phyloP scores from a whole-genome alignment of 176 grass and related monocot genomes.

The Thinopyrum elongatum region DNA sequence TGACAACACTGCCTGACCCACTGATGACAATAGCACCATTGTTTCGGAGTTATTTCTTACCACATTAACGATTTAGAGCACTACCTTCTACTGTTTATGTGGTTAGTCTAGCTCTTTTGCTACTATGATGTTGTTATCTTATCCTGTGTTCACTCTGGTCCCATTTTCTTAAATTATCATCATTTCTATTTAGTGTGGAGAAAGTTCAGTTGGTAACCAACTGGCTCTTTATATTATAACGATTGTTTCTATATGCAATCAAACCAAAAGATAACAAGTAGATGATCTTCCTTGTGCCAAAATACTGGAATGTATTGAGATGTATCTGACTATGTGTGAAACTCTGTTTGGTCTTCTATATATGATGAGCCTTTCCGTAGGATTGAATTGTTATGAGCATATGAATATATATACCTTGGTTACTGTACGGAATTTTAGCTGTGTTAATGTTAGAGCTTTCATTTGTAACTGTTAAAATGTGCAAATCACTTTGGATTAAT shows the following conservation, averaged over 20 bases:
- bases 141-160: background rate
- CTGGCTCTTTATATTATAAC: background rate
- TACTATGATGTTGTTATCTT: background rate
- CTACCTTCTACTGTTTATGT: background rate
- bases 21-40: background rate
- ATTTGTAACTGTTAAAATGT: background rate
- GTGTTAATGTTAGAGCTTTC: background rate
- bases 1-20: background rate
- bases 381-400: background rate
- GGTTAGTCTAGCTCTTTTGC: background rate
- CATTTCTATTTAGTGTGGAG: background rate
- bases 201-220: background rate
- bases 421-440: background rate
- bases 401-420: background rate
- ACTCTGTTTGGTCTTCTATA: background rate
- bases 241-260: background rate
- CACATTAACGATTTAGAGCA: background rate
- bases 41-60: background rate
- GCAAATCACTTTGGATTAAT: background rate
- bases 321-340: background rate
- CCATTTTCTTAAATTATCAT: background rate
- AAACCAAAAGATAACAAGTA: background rate
- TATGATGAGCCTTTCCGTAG: background rate
- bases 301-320: background rate
- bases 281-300: background rate